Evolutionary conservation across 2,329 filamentous ascomycete genomes (phyloP).

Genomic region (Fusarium sp.): DNA sequence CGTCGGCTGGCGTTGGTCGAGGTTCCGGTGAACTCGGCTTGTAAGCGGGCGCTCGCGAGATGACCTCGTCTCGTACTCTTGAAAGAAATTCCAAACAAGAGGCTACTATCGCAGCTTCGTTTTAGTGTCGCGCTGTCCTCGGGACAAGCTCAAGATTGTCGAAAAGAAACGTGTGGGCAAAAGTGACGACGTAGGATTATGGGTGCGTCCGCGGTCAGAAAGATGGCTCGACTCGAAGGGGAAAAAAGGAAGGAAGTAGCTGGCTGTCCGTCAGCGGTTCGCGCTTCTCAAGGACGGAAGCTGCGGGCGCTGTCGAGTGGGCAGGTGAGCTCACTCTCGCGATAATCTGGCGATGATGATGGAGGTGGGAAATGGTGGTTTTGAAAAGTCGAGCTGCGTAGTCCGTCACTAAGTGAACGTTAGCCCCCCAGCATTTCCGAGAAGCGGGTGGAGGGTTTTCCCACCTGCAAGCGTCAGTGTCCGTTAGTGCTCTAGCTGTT

Average conservation of each 20-base stretch:
- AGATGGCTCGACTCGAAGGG: slow-evolving; percentile 1
- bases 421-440: slow-evolving; percentile 36
- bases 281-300: slow-evolving; percentile 10
- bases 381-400: slow-evolving; percentile 35
- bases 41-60: slow-evolving; percentile 2
- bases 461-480: neutral
- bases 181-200: slow-evolving; percentile 14
- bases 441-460: slow-evolving; percentile 30
- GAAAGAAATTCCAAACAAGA: slow-evolving; percentile 3
- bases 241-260: neutral
- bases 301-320: slow-evolving; percentile 18
- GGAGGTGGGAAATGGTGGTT: slow-evolving; percentile 36
- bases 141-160: slow-evolving; percentile 9
- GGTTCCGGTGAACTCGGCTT: neutral
- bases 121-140: neutral
- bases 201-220: slow-evolving; percentile 6
- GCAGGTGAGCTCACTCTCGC: slow-evolving; percentile 31
- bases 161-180: slow-evolving; percentile 16
- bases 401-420: slow-evolving; percentile 14
- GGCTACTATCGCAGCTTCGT: slow-evolving; percentile 1
- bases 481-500: neutral
- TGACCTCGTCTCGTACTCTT: neutral
- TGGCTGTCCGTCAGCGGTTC: neutral
- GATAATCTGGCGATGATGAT: slow-evolving; percentile 33
- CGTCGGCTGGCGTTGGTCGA: slow-evolving; percentile 8